Conservation (phyloP, 192 early-diverging fungal species). For the Mortierella antarctica region DNA sequence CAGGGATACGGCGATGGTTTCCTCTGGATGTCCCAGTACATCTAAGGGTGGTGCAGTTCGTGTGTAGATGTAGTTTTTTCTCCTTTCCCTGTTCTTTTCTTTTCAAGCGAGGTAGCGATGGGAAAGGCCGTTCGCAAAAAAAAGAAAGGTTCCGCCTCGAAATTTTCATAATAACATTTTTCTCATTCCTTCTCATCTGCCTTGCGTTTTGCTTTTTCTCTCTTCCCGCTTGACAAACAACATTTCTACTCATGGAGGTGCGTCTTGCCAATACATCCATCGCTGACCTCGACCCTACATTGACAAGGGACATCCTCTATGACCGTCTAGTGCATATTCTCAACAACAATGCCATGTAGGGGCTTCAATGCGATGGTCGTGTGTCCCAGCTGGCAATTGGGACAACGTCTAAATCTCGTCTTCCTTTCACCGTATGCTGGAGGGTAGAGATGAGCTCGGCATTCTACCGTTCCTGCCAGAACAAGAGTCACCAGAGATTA, state of each 20-base stretch:
- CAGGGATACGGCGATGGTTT: constrained; percentile 99
- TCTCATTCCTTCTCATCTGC: neutral
- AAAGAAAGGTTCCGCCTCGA: neutral
- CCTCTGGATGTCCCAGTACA: constrained; percentile 90
- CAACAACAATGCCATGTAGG: constrained; percentile 32
- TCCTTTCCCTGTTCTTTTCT: constrained; percentile 7
- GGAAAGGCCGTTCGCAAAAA: neutral
- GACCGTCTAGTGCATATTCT: constrained; percentile 24
- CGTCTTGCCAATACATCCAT: constrained; percentile 47
- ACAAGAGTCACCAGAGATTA: neutral
- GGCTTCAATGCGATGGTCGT: neutral
- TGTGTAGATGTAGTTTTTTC: constrained; percentile 12
- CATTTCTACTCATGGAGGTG: constrained; percentile 3
- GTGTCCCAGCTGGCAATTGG: neutral
- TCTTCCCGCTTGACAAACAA: neutral
- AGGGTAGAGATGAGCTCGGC: constrained; percentile 41
- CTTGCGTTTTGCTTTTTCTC: neutral
- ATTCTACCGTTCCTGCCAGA: constrained; percentile 40
- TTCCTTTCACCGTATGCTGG: neutral
- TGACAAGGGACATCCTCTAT: constrained; percentile 38
- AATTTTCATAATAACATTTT: neutral
- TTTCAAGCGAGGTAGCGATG: neutral
- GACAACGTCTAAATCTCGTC: neutral
- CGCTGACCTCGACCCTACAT: constrained; percentile 24
- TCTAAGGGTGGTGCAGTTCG: constrained; percentile 57